These are phyloP conservation scores for Populus hybrid DNA, from an alignment of 441 rosid species.

Conservation along the genomic window DNA sequence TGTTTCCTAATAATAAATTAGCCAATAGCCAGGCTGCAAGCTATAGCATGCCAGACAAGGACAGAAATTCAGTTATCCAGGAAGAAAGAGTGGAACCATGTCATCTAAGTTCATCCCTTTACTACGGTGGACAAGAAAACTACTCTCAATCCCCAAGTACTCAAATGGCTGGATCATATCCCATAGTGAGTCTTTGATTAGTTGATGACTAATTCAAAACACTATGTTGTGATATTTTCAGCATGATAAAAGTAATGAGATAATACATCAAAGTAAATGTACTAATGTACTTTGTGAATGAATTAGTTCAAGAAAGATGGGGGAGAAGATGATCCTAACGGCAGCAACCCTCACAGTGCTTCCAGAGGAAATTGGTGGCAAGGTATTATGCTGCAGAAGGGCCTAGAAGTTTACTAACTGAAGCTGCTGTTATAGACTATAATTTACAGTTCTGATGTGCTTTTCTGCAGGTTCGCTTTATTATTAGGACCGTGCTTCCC, in stretches of 20 bases:
- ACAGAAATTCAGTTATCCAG: constrained; percentile 30
- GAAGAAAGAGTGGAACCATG: constrained; percentile 61
- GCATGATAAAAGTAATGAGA: background rate
- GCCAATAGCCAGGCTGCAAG: constrained; percentile 34
- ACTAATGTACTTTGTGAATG: constrained; percentile 17
- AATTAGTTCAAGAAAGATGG: constrained; percentile 57
- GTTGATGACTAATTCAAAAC: constrained; percentile 12
- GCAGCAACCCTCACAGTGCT: constrained; percentile 55
- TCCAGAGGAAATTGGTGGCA: constrained; percentile 97
- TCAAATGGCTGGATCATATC: constrained; percentile 38
- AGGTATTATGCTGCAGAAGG: constrained; percentile 38
- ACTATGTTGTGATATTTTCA: background rate
- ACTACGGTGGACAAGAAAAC: constrained; percentile 84
- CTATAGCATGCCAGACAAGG: constrained; percentile 29
- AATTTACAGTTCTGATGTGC: constrained; percentile 1
- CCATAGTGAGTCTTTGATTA: constrained; percentile 42
- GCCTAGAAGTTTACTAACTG: constrained; percentile 2
- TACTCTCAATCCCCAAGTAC: constrained; percentile 43
- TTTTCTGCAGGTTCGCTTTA: constrained; percentile 75
- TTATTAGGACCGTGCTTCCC: constrained; percentile 45
- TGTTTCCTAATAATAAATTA: constrained; percentile 9
- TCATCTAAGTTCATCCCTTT: constrained; percentile 77
- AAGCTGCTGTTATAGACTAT: background rate
- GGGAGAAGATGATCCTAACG: constrained; percentile 56
- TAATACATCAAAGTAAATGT: constrained; percentile 5